phyloP scores from a whole-genome alignment of 2,329 filamentous ascomycete species.

The Clonostachys chloroleuca region DNA sequence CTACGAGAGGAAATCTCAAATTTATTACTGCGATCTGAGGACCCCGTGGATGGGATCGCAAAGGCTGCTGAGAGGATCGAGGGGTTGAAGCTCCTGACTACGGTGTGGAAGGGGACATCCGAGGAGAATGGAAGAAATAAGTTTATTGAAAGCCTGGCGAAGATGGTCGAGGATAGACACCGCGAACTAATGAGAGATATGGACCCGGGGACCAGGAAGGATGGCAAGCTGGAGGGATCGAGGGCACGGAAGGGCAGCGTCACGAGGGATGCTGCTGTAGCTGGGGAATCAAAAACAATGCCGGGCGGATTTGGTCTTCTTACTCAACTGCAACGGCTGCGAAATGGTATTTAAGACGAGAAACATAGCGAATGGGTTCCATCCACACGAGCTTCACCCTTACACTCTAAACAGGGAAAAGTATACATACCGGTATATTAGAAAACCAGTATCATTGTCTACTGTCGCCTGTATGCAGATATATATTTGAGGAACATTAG shows the following conservation, averaged over 20 bases:
- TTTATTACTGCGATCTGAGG: constrained; percentile 53
- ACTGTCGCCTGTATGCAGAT: no score
- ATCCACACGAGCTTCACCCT: no score
- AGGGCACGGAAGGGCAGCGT: constrained; percentile 27
- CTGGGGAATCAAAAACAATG: constrained; percentile 34
- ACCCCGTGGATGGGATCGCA: constrained; percentile 64
- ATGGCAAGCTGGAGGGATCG: constrained; percentile 22
- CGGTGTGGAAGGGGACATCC: constrained; percentile 92
- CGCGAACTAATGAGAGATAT: constrained; percentile 47
- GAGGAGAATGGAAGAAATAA: constrained; percentile 82
- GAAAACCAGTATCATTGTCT: no score
- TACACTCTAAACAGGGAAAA: no score
- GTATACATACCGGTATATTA: no score
- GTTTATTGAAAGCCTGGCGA: constrained; percentile 78
- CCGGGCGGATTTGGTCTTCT: constrained; percentile 55
- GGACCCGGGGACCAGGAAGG: constrained; percentile 34
- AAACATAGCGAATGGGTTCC: no score
- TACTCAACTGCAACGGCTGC: constrained; percentile 57
- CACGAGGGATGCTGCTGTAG: constrained; percentile 14
- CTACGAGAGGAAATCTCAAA: constrained; percentile 68
- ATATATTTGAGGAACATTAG: no score
- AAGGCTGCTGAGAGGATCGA: constrained; percentile 72
- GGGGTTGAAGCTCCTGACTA: constrained; percentile 68
- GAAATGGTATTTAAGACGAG: constrained; percentile 39
- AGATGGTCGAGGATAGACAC: constrained; percentile 74